Evolutionary conservation across 1,284 basidiomycete genomes (phyloP).

Genomic region (Fistulina hepatica): DNA sequence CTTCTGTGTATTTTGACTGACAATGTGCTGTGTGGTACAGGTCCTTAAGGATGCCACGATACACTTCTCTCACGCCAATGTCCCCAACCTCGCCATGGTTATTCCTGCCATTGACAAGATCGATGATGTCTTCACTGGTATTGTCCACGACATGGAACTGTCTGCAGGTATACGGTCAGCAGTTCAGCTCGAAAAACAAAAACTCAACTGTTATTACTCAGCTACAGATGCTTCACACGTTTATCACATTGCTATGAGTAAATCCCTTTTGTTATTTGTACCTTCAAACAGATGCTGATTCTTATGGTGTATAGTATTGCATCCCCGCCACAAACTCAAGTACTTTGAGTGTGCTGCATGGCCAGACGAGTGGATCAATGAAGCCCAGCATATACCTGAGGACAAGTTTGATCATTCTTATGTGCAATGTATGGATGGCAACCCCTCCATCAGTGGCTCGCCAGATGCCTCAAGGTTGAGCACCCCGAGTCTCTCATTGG

Average conservation of each 20-base stretch:
- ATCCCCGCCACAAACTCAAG: constrained; percentile 20
- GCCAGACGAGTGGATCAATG: constrained; percentile 3
- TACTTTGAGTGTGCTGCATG: constrained; percentile 18
- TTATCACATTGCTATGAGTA: constrained; percentile 19
- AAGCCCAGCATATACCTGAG: constrained; percentile 1
- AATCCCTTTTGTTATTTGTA: constrained; percentile 3
- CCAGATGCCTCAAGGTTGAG: neutral
- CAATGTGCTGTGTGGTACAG: constrained; percentile 2
- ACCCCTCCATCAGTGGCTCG: too few relatives aligned
- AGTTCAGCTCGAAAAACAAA: constrained; percentile 2
- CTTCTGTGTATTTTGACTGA: neutral
- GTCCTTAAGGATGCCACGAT: constrained; percentile 23
- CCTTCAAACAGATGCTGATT: neutral
- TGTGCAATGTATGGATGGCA: too few relatives aligned
- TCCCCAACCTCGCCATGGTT: constrained; percentile 19
- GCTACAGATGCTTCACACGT: constrained; percentile 14
- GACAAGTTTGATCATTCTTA: constrained; percentile 1
- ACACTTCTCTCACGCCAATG: constrained; percentile 21
- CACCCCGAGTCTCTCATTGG: neutral
- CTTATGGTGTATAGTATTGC: constrained; percentile 16
- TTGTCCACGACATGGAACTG: constrained; percentile 4
- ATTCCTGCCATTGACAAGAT: constrained; percentile 28
- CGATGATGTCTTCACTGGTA: constrained; percentile 16
- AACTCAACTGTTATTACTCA: constrained; percentile 19
- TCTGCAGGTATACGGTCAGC: constrained; percentile 11